Percentiles rank a stretch among this genome's conserved stretches.
Evolutionary conservation across 1,284 basidiomycete genomes (phyloP).

Genomic region (Pascua guehoae): DNA sequence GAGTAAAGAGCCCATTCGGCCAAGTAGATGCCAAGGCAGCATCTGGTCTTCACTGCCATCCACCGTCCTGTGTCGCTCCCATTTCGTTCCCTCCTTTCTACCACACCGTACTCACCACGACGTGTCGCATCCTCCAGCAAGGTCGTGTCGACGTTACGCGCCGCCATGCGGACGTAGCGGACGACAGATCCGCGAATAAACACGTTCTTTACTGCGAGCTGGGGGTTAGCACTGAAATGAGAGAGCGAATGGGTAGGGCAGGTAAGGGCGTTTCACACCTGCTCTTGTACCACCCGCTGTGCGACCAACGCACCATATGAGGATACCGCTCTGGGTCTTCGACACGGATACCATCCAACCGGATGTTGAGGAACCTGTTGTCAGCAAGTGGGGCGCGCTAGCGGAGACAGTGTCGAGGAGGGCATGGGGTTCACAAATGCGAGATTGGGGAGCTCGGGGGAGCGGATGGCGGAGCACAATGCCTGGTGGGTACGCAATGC

Average conservation of each 20-base stretch:
- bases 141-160: constrained; percentile 91
- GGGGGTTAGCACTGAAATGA: constrained; percentile 10
- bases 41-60: neutral
- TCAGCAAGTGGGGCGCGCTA: neutral
- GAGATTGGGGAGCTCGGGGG: neutral
- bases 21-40: neutral
- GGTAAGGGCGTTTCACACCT: neutral
- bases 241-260: constrained; percentile 9
- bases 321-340: constrained; percentile 90
- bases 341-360: constrained; percentile 89
- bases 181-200: constrained; percentile 99
- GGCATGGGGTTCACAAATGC: too few relatives aligned
- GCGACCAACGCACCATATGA: constrained; percentile 74
- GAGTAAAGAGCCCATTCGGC: neutral
- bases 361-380: constrained; percentile 89
- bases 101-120: constrained; percentile 62
- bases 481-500: too few relatives aligned
- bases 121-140: constrained; percentile 95
- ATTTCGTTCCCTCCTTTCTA: neutral
- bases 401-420: neutral
- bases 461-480: neutral
- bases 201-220: constrained; percentile 99
- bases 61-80: neutral
- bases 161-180: constrained; percentile 90
- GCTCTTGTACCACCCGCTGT: neutral